phyloP scores from a whole-genome alignment of 169 alveolate species.

The Plasmodium chabaudi region DNA sequence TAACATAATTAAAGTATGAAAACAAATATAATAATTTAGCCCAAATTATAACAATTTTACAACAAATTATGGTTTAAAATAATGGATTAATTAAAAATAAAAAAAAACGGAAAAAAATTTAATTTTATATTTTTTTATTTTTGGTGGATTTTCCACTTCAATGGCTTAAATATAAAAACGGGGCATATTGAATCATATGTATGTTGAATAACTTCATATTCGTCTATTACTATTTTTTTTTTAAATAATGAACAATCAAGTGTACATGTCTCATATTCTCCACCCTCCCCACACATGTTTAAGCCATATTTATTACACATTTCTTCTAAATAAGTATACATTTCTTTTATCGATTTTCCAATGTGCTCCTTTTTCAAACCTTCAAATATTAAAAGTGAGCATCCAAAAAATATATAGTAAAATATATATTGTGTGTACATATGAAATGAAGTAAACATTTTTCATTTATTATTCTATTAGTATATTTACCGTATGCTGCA shows the following conservation, averaged over 20 bases:
- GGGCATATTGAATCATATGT: conserved; percentile 62
- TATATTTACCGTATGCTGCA: conserved; percentile 84
- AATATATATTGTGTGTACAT: background rate
- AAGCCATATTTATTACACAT: conserved; percentile 92
- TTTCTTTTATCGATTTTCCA: conserved; percentile 89
- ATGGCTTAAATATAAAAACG: conserved; percentile 66
- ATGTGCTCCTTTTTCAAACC: conserved; percentile 94
- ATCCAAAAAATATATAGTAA: conserved; percentile 5
- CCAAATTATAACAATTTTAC: too few species aligned
- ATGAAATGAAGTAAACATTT: background rate
- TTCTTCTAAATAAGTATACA: conserved; percentile 77
- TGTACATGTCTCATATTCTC: conserved; percentile 98
- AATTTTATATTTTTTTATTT: conserved; percentile 11
- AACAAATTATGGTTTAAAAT: too few species aligned
- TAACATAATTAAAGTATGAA: too few species aligned
- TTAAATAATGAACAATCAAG: conserved; percentile 92
- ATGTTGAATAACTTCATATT: conserved; percentile 70
- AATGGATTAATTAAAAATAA: too few species aligned
- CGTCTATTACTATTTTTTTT: conserved; percentile 77
- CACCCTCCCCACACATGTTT: conserved; percentile 99
- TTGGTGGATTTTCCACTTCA: conserved; percentile 58
- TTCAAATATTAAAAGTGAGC: conserved; percentile 76
- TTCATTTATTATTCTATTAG: conserved; percentile 3
- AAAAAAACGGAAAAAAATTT: too few species aligned
- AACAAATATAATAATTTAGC: too few species aligned